Conservation (phyloP, 768 basidiomycete species). For the Roridomyces roridus region DNA sequence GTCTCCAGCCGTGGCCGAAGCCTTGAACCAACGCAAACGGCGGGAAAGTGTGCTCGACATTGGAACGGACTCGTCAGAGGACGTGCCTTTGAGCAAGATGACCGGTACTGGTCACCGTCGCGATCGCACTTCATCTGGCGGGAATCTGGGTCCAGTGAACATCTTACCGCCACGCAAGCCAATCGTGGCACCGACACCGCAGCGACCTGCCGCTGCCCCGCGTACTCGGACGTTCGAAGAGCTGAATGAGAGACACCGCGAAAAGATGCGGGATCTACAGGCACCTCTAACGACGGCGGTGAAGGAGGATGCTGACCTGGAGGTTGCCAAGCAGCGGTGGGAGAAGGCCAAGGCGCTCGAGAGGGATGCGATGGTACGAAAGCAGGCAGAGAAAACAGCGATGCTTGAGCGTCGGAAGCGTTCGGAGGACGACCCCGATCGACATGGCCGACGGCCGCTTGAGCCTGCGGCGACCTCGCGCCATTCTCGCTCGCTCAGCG, state of each 20-base stretch:
- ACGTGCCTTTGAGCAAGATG: constrained; percentile 50
- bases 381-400: constrained; percentile 75
- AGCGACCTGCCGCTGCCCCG: constrained; percentile 47
- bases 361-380: constrained; percentile 72
- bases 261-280: constrained; percentile 84
- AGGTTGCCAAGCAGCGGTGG: constrained; percentile 82
- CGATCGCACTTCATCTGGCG: constrained; percentile 34
- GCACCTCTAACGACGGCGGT: constrained; percentile 82
- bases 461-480: constrained; percentile 39
- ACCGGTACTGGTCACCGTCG: constrained; percentile 27
- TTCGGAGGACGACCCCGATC: constrained; percentile 46
- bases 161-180: constrained; percentile 55
- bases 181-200: constrained; percentile 53
- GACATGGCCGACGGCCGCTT: constrained; percentile 37
- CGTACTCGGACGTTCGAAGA: constrained; percentile 87
- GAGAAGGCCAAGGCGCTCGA: constrained; percentile 78
- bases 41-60: constrained; percentile 71
- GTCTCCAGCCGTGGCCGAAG: constrained; percentile 77
- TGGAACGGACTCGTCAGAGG: constrained; percentile 52
- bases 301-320: constrained; percentile 76
- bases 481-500: constrained; percentile 65
- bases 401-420: constrained; percentile 60
- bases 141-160: constrained; percentile 43
- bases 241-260: constrained; percentile 82
- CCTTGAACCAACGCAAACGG: constrained; percentile 70